These are phyloP conservation scores for Apiotrichum mycotoxinovorans DNA, from an alignment of 1,284 basidiomycete genomes.

Conservation along the genomic window DNA sequence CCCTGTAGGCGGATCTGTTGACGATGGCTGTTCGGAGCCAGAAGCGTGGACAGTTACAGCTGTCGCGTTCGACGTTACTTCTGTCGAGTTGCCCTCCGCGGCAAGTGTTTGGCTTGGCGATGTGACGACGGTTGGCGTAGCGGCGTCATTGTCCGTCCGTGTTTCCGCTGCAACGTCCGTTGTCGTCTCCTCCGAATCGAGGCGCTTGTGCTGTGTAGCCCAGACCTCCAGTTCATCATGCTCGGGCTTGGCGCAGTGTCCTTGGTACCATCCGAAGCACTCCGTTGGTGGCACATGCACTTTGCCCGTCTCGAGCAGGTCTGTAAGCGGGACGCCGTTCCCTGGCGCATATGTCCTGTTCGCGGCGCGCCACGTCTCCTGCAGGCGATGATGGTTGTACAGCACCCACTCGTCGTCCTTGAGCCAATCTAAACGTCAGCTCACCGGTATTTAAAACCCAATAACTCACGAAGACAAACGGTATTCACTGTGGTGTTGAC, in stretches of 20 bases:
- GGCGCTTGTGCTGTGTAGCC: too few species aligned
- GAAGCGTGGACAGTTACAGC: too few species aligned
- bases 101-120: too few species aligned
- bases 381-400: conserved; percentile 37
- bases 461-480: conserved; percentile 48
- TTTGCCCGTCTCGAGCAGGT: conserved; percentile 38
- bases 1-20: too few species aligned
- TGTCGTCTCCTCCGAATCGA: too few species aligned
- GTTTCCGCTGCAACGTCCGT: too few species aligned
- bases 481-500: conserved; percentile 42
- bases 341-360: conserved; percentile 37
- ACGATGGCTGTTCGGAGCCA: too few species aligned
- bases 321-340: conserved; percentile 34
- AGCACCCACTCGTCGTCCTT: conserved; percentile 48
- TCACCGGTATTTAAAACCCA: background rate
- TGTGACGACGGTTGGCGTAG: too few species aligned
- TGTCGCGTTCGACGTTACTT: too few species aligned
- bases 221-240: too few species aligned
- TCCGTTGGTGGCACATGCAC: background rate
- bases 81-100: too few species aligned
- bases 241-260: background rate
- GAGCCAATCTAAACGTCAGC: conserved; percentile 41
- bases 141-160: too few species aligned
- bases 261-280: background rate
- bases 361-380: conserved; percentile 38